These are phyloP conservation scores for Astragalus glycyphyllos DNA, from an alignment of 306 rosid genomes.

Conservation along the genomic window DNA sequence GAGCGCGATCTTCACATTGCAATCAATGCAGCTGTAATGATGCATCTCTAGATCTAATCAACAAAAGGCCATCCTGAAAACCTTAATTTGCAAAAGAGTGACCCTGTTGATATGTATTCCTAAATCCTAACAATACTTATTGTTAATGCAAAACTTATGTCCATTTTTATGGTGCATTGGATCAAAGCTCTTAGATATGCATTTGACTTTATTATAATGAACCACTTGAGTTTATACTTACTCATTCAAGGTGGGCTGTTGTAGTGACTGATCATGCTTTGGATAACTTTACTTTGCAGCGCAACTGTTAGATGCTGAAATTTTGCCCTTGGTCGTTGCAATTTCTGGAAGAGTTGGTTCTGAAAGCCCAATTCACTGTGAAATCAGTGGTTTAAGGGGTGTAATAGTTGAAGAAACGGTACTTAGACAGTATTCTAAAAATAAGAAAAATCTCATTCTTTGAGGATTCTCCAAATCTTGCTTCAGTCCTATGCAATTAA, in stretches of 20 bases:
- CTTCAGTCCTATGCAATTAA: conserved; percentile 9
- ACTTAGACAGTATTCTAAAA: conserved; percentile 35
- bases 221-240: not conserved
- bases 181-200: conserved; percentile 12
- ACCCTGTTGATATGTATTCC: conserved; percentile 15
- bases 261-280: conserved; percentile 32
- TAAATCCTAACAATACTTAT: conserved; percentile 6
- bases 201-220: conserved; percentile 26
- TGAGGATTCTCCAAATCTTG: not conserved
- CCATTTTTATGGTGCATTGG: conserved; percentile 26
- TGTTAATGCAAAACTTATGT: conserved; percentile 7
- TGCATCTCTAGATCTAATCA: not conserved
- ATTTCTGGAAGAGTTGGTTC: conserved; percentile 89
- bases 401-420: conserved; percentile 97
- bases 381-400: conserved; percentile 88
- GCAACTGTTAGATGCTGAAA: conserved; percentile 73
- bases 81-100: not conserved
- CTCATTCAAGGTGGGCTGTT: conserved; percentile 31
- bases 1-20: not conserved
- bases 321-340: conserved; percentile 76
- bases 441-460: not conserved
- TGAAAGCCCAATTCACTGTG: conserved; percentile 78
- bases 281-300: conserved; percentile 57
- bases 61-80: not conserved
- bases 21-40: not conserved